A percentile compares a stretch with the other conserved stretches of the same genome.
Evolutionary conservation across 345 rosid species (phyloP).

Genomic region (Sisymbrium irio): DNA sequence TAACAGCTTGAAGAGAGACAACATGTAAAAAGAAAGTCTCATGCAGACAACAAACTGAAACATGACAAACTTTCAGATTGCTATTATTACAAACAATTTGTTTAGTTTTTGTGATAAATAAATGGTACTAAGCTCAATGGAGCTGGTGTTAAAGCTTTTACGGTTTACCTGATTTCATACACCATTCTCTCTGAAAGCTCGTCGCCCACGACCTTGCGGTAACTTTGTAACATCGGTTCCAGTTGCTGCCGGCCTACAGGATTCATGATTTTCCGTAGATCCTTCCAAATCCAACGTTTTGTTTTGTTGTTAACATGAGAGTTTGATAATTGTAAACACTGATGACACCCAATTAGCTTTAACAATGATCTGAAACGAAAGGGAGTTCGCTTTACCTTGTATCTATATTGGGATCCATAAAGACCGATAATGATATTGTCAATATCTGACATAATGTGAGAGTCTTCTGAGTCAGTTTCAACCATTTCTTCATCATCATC

Average conservation of each 20-base stretch:
- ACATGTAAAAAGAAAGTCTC: neutral
- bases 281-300: slow-evolving; percentile 40
- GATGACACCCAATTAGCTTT: neutral
- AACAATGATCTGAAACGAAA: slow-evolving; percentile 4
- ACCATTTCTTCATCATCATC: slow-evolving; percentile 43
- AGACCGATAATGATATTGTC: slow-evolving; percentile 48
- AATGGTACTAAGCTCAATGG: slow-evolving; percentile 6
- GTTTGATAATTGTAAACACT: slow-evolving; percentile 1
- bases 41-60: neutral
- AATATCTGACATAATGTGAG: slow-evolving; percentile 51
- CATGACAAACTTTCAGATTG: neutral
- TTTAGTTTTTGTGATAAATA: neutral
- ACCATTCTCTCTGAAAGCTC: slow-evolving; percentile 71
- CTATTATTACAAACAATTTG: neutral
- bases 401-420: slow-evolving; percentile 51
- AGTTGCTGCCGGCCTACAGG: slow-evolving; percentile 39
- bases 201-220: slow-evolving; percentile 58
- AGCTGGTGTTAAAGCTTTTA: neutral
- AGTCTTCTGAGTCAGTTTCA: slow-evolving; percentile 42
- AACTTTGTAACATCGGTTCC: slow-evolving; percentile 55
- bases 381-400: slow-evolving; percentile 49
- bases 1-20: neutral
- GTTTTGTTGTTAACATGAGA: slow-evolving; percentile 13
- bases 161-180: slow-evolving; percentile 48
- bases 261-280: slow-evolving; percentile 40